These are phyloP conservation scores for Endothia cerciana DNA, from an alignment of 2,329 filamentous ascomycete species.

Conservation along the genomic window DNA sequence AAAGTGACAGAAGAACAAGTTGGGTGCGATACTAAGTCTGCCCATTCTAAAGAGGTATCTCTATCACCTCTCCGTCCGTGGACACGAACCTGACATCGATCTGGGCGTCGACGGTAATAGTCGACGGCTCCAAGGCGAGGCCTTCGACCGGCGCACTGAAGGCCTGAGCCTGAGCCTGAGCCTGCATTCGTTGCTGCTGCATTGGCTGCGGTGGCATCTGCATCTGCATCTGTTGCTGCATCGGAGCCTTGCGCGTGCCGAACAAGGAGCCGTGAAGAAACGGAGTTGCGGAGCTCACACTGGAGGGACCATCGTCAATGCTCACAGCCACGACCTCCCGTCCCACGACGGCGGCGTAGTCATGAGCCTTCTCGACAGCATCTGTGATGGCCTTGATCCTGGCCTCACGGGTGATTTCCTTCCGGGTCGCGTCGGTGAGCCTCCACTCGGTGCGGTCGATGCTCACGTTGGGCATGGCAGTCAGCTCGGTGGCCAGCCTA, in stretches of 20 bases:
- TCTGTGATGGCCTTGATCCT: slow-evolving; percentile 31
- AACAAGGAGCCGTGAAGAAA: not conserved
- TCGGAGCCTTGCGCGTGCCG: not conserved
- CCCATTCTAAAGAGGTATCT: not conserved
- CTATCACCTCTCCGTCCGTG: slow-evolving; percentile 12
- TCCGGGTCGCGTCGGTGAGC: slow-evolving; percentile 28
- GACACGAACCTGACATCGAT: slow-evolving; percentile 31
- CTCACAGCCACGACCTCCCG: slow-evolving; percentile 30
- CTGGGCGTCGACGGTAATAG: slow-evolving; percentile 29
- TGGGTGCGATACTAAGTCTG: not conserved
- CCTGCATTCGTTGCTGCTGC: not conserved
- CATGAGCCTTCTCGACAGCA: slow-evolving; percentile 32
- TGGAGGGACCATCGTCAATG: slow-evolving; percentile 29
- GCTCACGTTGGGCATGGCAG: slow-evolving; percentile 30
- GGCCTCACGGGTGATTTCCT: slow-evolving; percentile 30
- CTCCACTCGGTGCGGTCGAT: slow-evolving; percentile 31
- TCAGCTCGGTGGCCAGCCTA: slow-evolving; percentile 25
- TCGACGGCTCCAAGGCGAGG: slow-evolving; percentile 29
- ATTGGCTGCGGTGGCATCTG: not conserved
- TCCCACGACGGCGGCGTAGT: slow-evolving; percentile 31
- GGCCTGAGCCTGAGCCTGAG: not conserved
- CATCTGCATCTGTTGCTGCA: slow-evolving; percentile 9
- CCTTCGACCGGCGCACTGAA: slow-evolving; percentile 15
- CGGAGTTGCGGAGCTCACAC: not conserved
- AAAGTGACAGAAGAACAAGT: not conserved